phyloP scores from a whole-genome alignment of 2,329 filamentous ascomycete species.

The Neospermospora avenae region DNA sequence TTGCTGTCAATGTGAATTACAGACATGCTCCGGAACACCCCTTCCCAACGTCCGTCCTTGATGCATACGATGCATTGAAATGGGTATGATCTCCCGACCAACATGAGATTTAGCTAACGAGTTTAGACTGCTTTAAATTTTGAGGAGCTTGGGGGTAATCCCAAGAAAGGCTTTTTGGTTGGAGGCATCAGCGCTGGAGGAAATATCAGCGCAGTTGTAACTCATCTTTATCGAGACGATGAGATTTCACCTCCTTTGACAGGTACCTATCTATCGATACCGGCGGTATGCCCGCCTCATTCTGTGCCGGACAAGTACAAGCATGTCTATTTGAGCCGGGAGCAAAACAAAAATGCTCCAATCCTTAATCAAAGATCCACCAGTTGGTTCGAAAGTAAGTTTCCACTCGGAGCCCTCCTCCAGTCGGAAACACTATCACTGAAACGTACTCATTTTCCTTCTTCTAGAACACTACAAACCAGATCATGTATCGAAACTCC shows the following conservation, averaged over 20 bases:
- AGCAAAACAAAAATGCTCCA: conserved; percentile 41
- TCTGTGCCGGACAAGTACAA: conserved; percentile 38
- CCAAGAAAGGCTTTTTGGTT: conserved; percentile 45
- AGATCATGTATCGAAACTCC: conserved; percentile 32
- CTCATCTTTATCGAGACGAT: conserved; percentile 41
- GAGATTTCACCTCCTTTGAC: conserved; percentile 43
- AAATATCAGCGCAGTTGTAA: conserved; percentile 39
- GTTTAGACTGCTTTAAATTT: conserved; percentile 38
- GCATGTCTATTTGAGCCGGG: conserved; percentile 37
- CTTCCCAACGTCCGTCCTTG: conserved; percentile 43
- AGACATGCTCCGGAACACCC: conserved; percentile 45
- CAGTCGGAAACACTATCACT: no score
- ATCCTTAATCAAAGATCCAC: conserved; percentile 34
- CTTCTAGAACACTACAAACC: conserved; percentile 30
- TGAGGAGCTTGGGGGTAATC: conserved; percentile 39
- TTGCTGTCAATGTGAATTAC: conserved; percentile 43
- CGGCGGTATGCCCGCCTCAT: conserved; percentile 28
- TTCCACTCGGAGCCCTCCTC: background rate
- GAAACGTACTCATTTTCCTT: background rate
- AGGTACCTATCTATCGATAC: conserved; percentile 45
- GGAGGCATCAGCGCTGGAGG: conserved; percentile 47
- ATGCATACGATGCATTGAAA: conserved; percentile 44
- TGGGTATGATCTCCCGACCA: conserved; percentile 36
- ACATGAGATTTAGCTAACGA: background rate
- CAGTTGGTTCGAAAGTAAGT: conserved; percentile 28